Evolutionary conservation across 495 filamentous ascomycete genomes (phyloP).

Genomic region (Penicillium cinerascens): DNA sequence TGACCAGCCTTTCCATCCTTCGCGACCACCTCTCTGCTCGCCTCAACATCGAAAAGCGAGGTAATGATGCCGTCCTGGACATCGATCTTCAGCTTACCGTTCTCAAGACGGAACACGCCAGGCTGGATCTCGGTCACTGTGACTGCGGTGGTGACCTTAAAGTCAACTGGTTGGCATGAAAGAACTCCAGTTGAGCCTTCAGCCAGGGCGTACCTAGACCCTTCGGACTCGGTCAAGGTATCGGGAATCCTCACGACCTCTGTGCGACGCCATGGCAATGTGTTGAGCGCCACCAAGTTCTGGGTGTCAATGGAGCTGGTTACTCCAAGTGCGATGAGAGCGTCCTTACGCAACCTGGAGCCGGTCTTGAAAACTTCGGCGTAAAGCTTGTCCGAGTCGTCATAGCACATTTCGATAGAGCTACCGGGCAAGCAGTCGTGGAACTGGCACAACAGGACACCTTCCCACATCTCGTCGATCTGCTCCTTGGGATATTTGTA

Average conservation of each 20-base stretch:
- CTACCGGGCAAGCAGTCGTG: slow-evolving; percentile 97
- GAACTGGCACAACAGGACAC: slow-evolving; percentile 82
- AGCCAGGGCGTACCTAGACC: slow-evolving; percentile 46
- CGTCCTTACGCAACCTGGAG: slow-evolving; percentile 62
- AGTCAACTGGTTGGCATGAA: slow-evolving; percentile 46
- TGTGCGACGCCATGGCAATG: slow-evolving; percentile 74
- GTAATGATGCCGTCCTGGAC: slow-evolving; percentile 74
- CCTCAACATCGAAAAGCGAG: slow-evolving; percentile 70
- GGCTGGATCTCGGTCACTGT: slow-evolving; percentile 60
- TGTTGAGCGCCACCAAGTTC: slow-evolving; percentile 63
- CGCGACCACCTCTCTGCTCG: slow-evolving; percentile 72
- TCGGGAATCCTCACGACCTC: slow-evolving; percentile 63
- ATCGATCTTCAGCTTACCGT: slow-evolving; percentile 66
- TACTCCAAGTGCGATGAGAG: slow-evolving; percentile 64
- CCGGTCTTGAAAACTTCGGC: slow-evolving; percentile 76
- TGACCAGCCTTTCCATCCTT: slow-evolving; percentile 82
- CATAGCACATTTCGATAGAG: slow-evolving; percentile 94
- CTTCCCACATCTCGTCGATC: slow-evolving; percentile 93
- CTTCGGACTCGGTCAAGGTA: slow-evolving; percentile 20
- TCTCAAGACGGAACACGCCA: slow-evolving; percentile 75
- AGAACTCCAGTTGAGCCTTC: slow-evolving; percentile 45
- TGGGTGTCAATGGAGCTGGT: slow-evolving; percentile 24
- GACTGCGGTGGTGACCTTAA: slow-evolving; percentile 45
- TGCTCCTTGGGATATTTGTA: slow-evolving; percentile 91
- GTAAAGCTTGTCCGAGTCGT: slow-evolving; percentile 87